phyloP scores from a whole-genome alignment of 768 basidiomycete species.

The Xanthoconium stramineum region DNA sequence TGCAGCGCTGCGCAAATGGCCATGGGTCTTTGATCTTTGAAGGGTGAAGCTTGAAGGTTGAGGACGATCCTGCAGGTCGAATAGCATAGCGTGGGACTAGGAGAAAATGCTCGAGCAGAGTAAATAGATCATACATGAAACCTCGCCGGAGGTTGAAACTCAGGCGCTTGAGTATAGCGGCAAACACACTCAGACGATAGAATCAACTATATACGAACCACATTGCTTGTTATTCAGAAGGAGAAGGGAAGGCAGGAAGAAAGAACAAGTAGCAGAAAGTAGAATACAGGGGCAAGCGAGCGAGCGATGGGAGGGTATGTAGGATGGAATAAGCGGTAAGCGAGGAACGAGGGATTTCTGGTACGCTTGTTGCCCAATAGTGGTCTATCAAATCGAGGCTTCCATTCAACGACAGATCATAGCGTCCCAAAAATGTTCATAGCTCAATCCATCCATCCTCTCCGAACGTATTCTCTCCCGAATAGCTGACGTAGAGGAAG shows the following conservation, averaged over 20 bases:
- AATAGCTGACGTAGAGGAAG: constrained; percentile 98
- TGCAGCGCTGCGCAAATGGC: too few species aligned
- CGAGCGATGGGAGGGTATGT: constrained; percentile 27
- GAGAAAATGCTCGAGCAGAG: too few species aligned
- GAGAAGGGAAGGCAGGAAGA: background rate
- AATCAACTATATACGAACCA: constrained; percentile 18
- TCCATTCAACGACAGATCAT: constrained; percentile 23
- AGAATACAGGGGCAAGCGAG: constrained; percentile 29
- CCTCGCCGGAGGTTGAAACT: background rate
- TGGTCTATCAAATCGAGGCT: constrained; percentile 25
- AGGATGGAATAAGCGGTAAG: constrained; percentile 15
- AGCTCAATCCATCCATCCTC: constrained; percentile 31
- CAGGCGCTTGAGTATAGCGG: too few species aligned
- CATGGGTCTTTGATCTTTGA: too few species aligned
- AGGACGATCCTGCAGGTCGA: too few species aligned
- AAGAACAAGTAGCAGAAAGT: constrained; percentile 15
- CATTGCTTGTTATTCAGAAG: constrained; percentile 18
- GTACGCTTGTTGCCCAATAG: constrained; percentile 26
- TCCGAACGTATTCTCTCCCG: constrained; percentile 97
- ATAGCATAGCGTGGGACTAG: too few species aligned
- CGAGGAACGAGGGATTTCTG: constrained; percentile 11
- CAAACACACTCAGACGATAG: too few species aligned
- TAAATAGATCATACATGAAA: too few species aligned
- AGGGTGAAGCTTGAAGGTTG: too few species aligned
- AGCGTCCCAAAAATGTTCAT: constrained; percentile 22